Percentiles rank a stretch among this genome's conserved stretches.
phyloP scores from a whole-genome alignment of 441 rosid species.

The Capsella rubella region DNA sequence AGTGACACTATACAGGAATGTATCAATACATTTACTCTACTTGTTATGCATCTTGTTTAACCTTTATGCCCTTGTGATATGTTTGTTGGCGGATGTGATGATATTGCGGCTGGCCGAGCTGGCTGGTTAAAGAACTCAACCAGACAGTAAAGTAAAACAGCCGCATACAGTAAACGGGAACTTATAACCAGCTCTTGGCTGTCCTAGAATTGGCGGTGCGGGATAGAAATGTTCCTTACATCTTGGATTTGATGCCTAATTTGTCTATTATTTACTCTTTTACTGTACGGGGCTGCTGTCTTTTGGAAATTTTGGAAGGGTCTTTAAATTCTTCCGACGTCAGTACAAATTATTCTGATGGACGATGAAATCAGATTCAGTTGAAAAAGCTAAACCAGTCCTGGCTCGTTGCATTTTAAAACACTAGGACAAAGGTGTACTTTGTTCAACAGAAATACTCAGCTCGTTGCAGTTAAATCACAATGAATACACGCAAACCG shows the following conservation, averaged over 20 bases:
- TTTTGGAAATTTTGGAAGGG: background rate
- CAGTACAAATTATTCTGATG: background rate
- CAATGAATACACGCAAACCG: background rate
- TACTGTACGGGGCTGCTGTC: background rate
- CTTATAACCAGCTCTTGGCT: constrained; percentile 75
- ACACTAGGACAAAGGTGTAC: background rate
- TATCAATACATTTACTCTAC: constrained; percentile 21
- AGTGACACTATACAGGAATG: constrained; percentile 28
- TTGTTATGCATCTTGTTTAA: background rate
- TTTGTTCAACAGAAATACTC: background rate
- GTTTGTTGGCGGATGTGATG: constrained; percentile 15
- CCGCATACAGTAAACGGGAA: constrained; percentile 60
- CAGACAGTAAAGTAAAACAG: constrained; percentile 83
- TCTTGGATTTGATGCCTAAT: background rate
- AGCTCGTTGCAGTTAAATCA: background rate
- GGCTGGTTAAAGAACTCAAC: constrained; percentile 71
- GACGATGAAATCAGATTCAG: background rate
- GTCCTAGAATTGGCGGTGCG: constrained; percentile 60
- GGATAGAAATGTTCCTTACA: constrained; percentile 69
- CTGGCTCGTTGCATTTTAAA: background rate
- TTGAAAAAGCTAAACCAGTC: background rate
- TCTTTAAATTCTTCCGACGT: background rate
- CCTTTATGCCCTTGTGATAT: background rate
- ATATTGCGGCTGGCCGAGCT: constrained; percentile 92
- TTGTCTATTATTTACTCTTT: background rate